Evolutionary conservation across 371 early-diverging fungal species (phyloP).

Genomic region (Mucor plumbeus): DNA sequence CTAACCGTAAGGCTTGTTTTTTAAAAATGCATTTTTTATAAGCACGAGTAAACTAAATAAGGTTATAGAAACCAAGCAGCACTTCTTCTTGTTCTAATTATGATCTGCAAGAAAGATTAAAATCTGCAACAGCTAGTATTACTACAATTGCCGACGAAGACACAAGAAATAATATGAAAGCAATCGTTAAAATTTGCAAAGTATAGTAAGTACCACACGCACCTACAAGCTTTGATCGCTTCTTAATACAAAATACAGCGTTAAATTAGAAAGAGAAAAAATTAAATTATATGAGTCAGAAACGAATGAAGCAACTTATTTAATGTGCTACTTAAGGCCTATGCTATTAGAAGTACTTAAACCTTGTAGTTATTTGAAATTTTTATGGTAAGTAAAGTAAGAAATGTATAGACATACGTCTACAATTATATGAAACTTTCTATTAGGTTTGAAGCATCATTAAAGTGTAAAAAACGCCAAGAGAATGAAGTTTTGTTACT

Average conservation of each 20-base stretch:
- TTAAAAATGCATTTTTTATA: too few relatives aligned
- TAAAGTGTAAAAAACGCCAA: slow-evolving; percentile 12
- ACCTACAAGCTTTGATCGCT: too few relatives aligned
- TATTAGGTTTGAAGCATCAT: neutral
- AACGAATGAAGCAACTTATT: neutral
- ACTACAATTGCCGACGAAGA: neutral
- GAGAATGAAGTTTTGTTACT: slow-evolving; percentile 4
- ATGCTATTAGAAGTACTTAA: neutral
- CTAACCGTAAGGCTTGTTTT: slow-evolving; percentile 10
- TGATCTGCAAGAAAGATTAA: slow-evolving; percentile 8
- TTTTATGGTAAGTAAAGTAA: neutral
- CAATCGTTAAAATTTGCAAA: slow-evolving; percentile 1
- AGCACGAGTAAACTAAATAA: neutral
- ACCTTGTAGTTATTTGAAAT: neutral
- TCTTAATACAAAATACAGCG: neutral
- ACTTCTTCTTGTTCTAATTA: neutral
- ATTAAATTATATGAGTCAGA: neutral
- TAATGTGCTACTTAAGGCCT: neutral
- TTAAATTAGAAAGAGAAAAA: neutral
- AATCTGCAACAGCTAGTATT: neutral
- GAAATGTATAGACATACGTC: neutral
- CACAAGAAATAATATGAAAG: slow-evolving; percentile 10
- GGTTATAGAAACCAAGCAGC: slow-evolving; percentile 1
- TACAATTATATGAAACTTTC: neutral
- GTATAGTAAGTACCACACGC: neutral